These are phyloP conservation scores for Septoria linicola DNA, from an alignment of 2,329 filamentous ascomycete genomes.

Conservation along the genomic window DNA sequence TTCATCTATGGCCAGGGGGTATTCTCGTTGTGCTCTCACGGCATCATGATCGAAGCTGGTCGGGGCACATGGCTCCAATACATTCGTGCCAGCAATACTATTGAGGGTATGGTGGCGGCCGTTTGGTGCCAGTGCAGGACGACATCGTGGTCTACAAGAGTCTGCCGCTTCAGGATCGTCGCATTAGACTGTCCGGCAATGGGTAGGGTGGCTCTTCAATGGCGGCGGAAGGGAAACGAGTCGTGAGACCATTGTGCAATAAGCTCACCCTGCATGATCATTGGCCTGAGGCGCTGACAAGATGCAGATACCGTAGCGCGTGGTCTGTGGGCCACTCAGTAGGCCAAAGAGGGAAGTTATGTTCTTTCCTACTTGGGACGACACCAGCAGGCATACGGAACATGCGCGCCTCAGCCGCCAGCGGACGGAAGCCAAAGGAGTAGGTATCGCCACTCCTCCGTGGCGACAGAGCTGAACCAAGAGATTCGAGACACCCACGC, in stretches of 20 bases:
- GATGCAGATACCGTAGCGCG: slow-evolving; percentile 20
- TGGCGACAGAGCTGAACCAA: slow-evolving; percentile 24
- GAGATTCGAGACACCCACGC: slow-evolving; percentile 2
- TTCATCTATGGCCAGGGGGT: slow-evolving; percentile 28
- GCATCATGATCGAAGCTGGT: slow-evolving; percentile 28
- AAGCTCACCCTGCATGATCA: slow-evolving; percentile 21
- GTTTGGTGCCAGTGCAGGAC: slow-evolving; percentile 32
- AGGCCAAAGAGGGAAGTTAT: slow-evolving; percentile 4
- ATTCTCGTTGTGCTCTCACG: slow-evolving; percentile 28
- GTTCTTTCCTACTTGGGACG: slow-evolving; percentile 16
- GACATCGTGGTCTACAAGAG: slow-evolving; percentile 27
- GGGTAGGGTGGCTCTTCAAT: slow-evolving; percentile 27
- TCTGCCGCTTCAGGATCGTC: slow-evolving; percentile 22
- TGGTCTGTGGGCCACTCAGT: slow-evolving; percentile 14
- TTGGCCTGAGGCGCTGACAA: slow-evolving; percentile 25
- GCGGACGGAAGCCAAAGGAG: slow-evolving; percentile 16
- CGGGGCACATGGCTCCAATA: slow-evolving; percentile 33
- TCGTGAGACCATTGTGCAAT: slow-evolving; percentile 23
- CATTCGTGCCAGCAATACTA: slow-evolving; percentile 31
- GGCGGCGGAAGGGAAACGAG: slow-evolving; percentile 25
- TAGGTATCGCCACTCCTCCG: slow-evolving; percentile 24
- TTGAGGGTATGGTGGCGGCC: slow-evolving; percentile 34
- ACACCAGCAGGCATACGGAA: slow-evolving; percentile 22
- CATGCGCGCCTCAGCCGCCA: slow-evolving; percentile 25
- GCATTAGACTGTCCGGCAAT: slow-evolving; percentile 24